Evolutionary conservation across 176 grass and related monocot genomes (phyloP).

Genomic region (Oryza punctata): DNA sequence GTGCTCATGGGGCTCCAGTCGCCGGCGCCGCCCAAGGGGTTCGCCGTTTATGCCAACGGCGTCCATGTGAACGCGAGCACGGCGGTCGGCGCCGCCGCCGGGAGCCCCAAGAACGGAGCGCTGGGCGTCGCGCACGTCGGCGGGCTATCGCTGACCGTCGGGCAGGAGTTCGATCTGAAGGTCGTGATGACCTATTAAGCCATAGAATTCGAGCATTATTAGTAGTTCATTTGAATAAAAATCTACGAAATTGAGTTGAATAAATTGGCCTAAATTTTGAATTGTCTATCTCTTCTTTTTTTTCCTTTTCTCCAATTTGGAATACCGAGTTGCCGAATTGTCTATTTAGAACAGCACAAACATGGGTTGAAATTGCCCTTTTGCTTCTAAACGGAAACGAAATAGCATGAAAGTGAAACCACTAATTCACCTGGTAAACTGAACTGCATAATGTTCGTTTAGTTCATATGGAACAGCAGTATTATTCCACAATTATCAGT

Average conservation of each 20-base stretch:
- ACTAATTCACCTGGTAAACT: no score
- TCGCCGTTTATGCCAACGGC: constrained; percentile 39
- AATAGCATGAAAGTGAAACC: no score
- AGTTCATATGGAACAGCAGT: no score
- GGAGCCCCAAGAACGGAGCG: neutral
- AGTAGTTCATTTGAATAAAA: neutral
- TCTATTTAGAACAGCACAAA: no score
- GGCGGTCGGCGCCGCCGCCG: neutral
- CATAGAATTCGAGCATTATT: neutral
- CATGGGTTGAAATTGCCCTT: no score
- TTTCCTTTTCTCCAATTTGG: no score
- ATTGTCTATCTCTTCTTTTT: no score
- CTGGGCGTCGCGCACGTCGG: constrained; percentile 42
- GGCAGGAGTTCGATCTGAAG: constrained; percentile 66
- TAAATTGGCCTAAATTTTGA: neutral
- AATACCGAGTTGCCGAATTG: no score
- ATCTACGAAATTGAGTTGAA: neutral
- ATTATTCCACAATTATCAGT: no score
- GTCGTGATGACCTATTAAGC: constrained; percentile 31
- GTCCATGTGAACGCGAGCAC: constrained; percentile 33
- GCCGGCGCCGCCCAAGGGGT: neutral
- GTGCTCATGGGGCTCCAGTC: constrained; percentile 59
- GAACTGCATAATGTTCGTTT: no score
- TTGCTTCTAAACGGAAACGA: no score
- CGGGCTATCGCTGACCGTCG: constrained; percentile 57